These are phyloP conservation scores for Alnus rubra DNA, from an alignment of 306 rosid genomes.

Conservation along the genomic window DNA sequence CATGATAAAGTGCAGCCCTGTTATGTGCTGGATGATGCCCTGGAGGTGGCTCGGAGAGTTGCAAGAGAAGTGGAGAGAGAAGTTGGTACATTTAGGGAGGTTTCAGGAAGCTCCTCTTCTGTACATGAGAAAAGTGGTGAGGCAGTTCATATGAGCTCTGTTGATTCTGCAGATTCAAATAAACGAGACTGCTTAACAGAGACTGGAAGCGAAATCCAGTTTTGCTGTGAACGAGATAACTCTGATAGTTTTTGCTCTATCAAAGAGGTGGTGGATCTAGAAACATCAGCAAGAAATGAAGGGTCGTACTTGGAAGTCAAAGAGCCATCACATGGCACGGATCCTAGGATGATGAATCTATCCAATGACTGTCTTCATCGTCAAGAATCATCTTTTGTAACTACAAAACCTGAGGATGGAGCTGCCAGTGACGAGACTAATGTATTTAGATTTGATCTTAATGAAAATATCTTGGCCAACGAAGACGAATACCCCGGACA, in stretches of 20 bases:
- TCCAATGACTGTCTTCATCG: slow-evolving; percentile 13
- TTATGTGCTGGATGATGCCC: slow-evolving; percentile 28
- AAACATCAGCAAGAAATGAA: slow-evolving; percentile 6
- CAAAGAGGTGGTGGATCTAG: background rate
- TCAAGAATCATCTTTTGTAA: slow-evolving; percentile 14
- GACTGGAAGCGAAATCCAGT: slow-evolving; percentile 18
- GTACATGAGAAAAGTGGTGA: slow-evolving; percentile 22
- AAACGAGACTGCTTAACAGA: slow-evolving; percentile 30
- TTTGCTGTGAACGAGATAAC: slow-evolving; percentile 13
- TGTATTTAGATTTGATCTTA: slow-evolving; percentile 30
- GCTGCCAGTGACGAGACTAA: slow-evolving; percentile 8
- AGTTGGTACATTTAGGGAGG: slow-evolving; percentile 20
- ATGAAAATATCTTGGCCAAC: slow-evolving; percentile 20
- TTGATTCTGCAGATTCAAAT: slow-evolving; percentile 33
- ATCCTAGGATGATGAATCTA: background rate
- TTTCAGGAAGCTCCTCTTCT: slow-evolving; percentile 35
- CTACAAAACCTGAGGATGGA: slow-evolving; percentile 18
- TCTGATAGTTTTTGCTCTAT: slow-evolving; percentile 1
- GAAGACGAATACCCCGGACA: slow-evolving; percentile 23
- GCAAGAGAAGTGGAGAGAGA: slow-evolving; percentile 35
- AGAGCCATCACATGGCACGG: slow-evolving; percentile 12
- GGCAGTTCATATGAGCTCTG: slow-evolving; percentile 21
- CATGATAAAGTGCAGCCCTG: slow-evolving; percentile 13
- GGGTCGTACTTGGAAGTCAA: slow-evolving; percentile 7
- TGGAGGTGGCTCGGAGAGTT: slow-evolving; percentile 28